Percentiles rank a stretch among this genome's conserved stretches.
These are phyloP conservation scores for Phytopythium sindhum DNA, from an alignment of 352 stramenopile genomes.

Conservation along the genomic window DNA sequence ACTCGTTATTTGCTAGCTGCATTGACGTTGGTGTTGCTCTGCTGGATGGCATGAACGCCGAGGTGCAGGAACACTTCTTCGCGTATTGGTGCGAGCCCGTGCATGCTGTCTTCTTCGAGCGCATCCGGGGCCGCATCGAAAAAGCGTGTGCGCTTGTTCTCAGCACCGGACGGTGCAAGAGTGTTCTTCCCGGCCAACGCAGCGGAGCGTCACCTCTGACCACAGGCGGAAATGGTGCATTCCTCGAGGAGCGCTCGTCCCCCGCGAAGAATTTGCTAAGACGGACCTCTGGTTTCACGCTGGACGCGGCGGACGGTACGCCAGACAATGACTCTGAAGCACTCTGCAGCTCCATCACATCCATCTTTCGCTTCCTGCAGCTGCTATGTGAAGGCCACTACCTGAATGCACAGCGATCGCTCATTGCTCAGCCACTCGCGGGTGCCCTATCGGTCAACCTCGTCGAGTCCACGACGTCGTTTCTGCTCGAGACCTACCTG, in stretches of 20 bases:
- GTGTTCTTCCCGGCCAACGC: not conserved
- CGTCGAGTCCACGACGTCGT: slow-evolving; percentile 61
- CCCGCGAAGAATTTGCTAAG: slow-evolving; percentile 3
- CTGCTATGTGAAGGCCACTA: slow-evolving; percentile 74
- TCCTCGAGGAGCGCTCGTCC: not conserved
- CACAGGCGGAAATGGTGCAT: not conserved
- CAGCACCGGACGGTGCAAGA: slow-evolving; percentile 19
- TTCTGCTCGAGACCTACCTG: slow-evolving; percentile 62
- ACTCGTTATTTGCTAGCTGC: slow-evolving; percentile 49
- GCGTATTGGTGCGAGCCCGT: slow-evolving; percentile 33
- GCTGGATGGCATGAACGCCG: slow-evolving; percentile 71
- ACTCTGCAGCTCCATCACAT: slow-evolving; percentile 21
- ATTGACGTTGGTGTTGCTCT: slow-evolving; percentile 65
- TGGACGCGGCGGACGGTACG: not conserved
- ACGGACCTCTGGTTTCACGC: not conserved
- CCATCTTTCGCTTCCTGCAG: slow-evolving; percentile 71
- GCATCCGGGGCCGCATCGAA: slow-evolving; percentile 44
- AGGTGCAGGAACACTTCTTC: slow-evolving; percentile 72
- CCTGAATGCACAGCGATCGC: slow-evolving; percentile 50
- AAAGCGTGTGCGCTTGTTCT: slow-evolving; percentile 45
- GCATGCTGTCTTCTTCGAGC: slow-evolving; percentile 44
- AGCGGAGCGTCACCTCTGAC: not conserved
- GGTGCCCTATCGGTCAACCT: slow-evolving; percentile 35
- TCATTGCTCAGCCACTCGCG: slow-evolving; percentile 40
- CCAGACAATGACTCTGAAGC: not conserved